phyloP scores from a whole-genome alignment of 73 alveolate genomes.

The Paramecium sonneborni region DNA sequence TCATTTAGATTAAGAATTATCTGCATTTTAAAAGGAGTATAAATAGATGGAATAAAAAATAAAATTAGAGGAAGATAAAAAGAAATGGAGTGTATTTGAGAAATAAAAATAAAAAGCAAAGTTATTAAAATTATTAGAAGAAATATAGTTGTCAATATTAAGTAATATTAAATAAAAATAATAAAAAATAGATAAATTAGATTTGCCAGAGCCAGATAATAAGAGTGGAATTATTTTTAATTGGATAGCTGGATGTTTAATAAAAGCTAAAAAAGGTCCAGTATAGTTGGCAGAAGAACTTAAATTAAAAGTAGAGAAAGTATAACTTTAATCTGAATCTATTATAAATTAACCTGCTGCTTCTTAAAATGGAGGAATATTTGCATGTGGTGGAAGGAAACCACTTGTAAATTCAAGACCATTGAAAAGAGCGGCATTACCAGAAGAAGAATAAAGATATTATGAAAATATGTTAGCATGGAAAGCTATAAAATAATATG shows the following conservation, averaged over 20 bases:
- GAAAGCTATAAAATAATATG: not conserved
- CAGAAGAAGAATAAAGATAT: constrained; percentile 23
- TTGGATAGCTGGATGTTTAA: constrained; percentile 41
- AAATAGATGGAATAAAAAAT: not conserved
- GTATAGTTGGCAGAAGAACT: not conserved
- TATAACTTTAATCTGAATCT: not conserved
- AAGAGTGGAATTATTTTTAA: not conserved
- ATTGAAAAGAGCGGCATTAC: not conserved
- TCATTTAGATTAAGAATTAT: not conserved
- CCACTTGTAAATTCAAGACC: not conserved
- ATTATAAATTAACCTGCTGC: not conserved
- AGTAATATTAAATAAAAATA: not conserved
- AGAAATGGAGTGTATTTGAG: not conserved
- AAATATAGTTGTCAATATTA: not conserved
- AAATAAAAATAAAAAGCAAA: not conserved
- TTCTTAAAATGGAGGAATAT: not conserved
- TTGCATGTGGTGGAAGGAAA: constrained; percentile 24
- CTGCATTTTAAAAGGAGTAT: not conserved
- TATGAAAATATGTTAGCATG: constrained; percentile 1
- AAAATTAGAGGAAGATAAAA: not conserved
- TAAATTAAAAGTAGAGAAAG: not conserved
- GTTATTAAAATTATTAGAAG: not conserved
- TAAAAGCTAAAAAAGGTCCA: not conserved
- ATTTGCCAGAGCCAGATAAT: not conserved
- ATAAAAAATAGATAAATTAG: not conserved